phyloP scores from a whole-genome alignment of 805 yeast genomes.

The Yamadazyma nakazawae region DNA sequence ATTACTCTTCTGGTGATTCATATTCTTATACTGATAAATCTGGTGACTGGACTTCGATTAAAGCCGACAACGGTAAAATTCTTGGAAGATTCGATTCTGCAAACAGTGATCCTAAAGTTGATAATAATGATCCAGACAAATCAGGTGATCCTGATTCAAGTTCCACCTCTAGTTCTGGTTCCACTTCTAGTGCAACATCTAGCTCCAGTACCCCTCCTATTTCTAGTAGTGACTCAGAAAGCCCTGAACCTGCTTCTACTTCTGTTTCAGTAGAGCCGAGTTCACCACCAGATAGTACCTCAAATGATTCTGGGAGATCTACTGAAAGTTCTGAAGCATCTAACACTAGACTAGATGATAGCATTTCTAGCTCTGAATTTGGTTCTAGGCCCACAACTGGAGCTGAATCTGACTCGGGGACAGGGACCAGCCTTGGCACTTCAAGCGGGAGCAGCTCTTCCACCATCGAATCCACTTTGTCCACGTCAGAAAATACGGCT shows the following conservation, averaged over 20 bases:
- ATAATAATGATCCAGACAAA: conserved; percentile 7
- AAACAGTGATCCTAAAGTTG: conserved; percentile 25
- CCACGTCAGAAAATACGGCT: conserved; percentile 3
- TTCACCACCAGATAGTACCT: background rate
- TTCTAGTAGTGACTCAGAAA: background rate
- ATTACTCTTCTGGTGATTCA: conserved; percentile 60
- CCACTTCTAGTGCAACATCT: background rate
- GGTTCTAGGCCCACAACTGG: background rate
- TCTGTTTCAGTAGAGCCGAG: background rate
- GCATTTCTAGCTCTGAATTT: conserved; percentile 1
- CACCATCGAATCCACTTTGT: background rate
- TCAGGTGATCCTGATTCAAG: background rate
- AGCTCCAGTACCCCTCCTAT: background rate
- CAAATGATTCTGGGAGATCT: background rate
- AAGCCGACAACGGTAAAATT: conserved; percentile 55
- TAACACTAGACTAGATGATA: background rate
- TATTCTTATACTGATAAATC: conserved; percentile 52
- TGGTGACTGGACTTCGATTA: conserved; percentile 58
- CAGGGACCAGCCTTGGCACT: background rate
- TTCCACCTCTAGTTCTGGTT: conserved; percentile 1
- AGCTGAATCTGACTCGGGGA: background rate
- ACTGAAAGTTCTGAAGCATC: background rate
- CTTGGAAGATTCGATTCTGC: conserved; percentile 52
- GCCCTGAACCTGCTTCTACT: background rate
- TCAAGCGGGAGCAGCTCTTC: conserved; percentile 1